A percentile compares a stretch with the other conserved stretches of the same genome.
Evolutionary conservation across 345 rosid species (phyloP).

Genomic region (Euphorbia lathyris): DNA sequence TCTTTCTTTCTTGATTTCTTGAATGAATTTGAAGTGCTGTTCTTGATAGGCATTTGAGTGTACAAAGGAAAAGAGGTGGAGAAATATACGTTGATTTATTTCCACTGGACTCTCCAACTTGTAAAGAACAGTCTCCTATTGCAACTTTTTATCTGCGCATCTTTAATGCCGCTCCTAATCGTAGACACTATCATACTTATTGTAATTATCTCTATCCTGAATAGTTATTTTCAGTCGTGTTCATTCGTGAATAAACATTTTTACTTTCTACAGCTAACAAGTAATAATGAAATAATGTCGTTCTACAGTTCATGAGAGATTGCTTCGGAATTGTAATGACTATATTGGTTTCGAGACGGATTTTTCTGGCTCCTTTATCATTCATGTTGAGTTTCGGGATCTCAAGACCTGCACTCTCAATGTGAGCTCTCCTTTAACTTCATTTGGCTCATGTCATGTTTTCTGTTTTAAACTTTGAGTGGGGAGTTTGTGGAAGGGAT

Average conservation of each 20-base stretch:
- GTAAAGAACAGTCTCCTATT: conserved; percentile 76
- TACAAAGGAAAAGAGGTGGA: conserved; percentile 88
- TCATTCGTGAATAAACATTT: no score
- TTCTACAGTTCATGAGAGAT: conserved; percentile 62
- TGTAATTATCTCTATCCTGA: no score
- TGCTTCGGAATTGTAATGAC: conserved; percentile 68
- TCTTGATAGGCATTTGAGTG: conserved; percentile 59
- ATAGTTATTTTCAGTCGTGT: neutral
- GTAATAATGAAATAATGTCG: conserved; percentile 11
- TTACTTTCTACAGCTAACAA: no score
- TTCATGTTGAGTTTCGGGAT: conserved; percentile 92
- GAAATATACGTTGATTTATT: conserved; percentile 60
- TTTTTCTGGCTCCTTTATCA: conserved; percentile 61
- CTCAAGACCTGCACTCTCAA: conserved; percentile 60
- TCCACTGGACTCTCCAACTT: conserved; percentile 63
- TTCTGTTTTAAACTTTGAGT: no score
- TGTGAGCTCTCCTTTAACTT: conserved; percentile 42
- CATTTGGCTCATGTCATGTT: neutral
- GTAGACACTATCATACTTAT: conserved; percentile 24
- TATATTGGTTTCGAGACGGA: conserved; percentile 67
- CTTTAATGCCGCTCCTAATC: conserved; percentile 51
- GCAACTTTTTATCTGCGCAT: conserved; percentile 71
- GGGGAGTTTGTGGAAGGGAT: no score
- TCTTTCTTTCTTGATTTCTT: no score
- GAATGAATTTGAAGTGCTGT: neutral